These are phyloP conservation scores for Colletotrichum navitas DNA, from an alignment of 2,329 filamentous ascomycete genomes.

Conservation along the genomic window DNA sequence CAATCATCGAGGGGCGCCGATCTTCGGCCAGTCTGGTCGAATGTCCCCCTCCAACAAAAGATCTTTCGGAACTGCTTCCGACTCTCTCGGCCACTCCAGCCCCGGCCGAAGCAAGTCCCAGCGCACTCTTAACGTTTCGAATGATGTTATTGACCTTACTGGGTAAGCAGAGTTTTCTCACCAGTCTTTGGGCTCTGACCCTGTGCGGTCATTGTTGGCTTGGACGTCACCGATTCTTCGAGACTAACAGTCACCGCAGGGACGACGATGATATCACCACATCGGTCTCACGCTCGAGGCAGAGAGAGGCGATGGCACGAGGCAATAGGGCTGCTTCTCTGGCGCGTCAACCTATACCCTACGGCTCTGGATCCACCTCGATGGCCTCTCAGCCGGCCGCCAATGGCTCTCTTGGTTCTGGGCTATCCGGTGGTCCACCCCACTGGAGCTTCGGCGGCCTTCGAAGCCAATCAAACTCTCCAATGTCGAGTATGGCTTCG, in stretches of 20 bases:
- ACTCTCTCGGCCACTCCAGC: slow-evolving; percentile 14
- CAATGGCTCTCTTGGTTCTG: neutral
- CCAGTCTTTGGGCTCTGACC: too few species aligned
- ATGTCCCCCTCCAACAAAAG: slow-evolving; percentile 27
- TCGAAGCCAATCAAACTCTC: slow-evolving; percentile 6
- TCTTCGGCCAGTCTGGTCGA: neutral
- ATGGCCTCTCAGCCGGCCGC: neutral
- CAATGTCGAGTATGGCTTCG: slow-evolving; percentile 3
- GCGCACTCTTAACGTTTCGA: slow-evolving; percentile 27
- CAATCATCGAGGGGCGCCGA: neutral
- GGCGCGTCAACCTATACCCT: neutral
- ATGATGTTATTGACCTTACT: slow-evolving; percentile 58
- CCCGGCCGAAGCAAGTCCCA: slow-evolving; percentile 33
- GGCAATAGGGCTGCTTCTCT: neutral
- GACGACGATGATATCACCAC: slow-evolving; percentile 52
- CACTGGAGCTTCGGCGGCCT: neutral
- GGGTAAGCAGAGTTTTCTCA: slow-evolving; percentile 51
- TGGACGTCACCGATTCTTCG: neutral
- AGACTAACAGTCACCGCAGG: slow-evolving; percentile 45
- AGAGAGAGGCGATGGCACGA: slow-evolving; percentile 1
- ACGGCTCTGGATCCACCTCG: neutral
- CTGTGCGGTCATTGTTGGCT: too few species aligned
- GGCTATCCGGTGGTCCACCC: neutral
- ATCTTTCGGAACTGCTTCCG: slow-evolving; percentile 15
- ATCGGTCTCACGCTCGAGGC: slow-evolving; percentile 19